phyloP scores from a whole-genome alignment of 73 alveolate species.

The Diophrys sp. region DNA sequence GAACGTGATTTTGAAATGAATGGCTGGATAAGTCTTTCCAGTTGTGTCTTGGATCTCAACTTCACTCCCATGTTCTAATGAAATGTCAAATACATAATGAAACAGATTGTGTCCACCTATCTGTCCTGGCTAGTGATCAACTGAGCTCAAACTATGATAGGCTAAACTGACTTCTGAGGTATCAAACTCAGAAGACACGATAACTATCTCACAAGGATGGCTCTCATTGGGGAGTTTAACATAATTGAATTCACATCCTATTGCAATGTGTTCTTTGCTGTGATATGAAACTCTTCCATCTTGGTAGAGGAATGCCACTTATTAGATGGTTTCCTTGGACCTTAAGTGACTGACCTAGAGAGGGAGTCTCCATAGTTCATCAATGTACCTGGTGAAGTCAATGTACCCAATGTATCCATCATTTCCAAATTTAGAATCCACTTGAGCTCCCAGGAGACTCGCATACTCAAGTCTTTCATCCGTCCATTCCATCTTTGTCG shows the following conservation, averaged over 20 bases:
- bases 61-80: not conserved
- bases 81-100: not conserved
- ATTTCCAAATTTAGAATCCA: not conserved
- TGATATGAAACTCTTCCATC: not conserved
- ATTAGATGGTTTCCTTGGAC: too few species aligned
- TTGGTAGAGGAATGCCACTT: not conserved
- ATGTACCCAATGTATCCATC: not conserved
- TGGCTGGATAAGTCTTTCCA: not conserved
- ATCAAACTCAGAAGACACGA: not conserved
- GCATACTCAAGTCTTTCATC: not conserved
- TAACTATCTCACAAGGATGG: not conserved
- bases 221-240: not conserved
- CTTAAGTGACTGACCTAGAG: not conserved
- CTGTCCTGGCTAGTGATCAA: too few species aligned
- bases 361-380: not conserved
- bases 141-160: too few species aligned
- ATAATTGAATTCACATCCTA: conserved; percentile 1
- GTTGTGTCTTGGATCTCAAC: not conserved
- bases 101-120: not conserved
- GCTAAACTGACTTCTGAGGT: not conserved
- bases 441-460: not conserved
- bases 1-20: not conserved
- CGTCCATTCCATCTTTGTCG: not conserved
- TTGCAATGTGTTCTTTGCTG: not conserved
- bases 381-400: not conserved